Percentiles rank a stretch among this genome's conserved stretches.
phyloP scores from a whole-genome alignment of 805 yeast genomes.

The Sugiyamaella smithiae region DNA sequence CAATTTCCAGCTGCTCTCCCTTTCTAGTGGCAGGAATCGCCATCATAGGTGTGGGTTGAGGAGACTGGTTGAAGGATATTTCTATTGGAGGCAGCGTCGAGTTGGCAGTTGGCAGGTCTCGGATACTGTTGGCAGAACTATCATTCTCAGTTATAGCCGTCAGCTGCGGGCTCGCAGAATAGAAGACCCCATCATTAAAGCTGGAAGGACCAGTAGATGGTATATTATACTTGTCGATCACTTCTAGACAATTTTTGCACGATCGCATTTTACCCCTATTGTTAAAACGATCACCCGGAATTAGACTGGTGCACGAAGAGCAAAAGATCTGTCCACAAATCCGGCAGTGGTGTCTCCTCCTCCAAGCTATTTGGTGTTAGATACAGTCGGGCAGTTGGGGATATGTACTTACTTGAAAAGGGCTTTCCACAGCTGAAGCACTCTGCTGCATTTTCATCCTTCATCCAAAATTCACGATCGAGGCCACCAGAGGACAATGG shows the following conservation, averaged over 20 bases:
- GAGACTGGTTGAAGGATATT: constrained; percentile 34
- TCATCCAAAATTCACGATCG: constrained; percentile 90
- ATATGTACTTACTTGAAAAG: constrained; percentile 51
- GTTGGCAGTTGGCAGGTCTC: constrained; percentile 11
- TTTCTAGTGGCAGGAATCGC: constrained; percentile 79
- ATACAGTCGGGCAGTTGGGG: neutral
- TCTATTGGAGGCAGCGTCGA: constrained; percentile 23
- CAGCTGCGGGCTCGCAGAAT: neutral
- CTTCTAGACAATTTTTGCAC: constrained; percentile 66
- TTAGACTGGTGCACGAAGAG: constrained; percentile 69
- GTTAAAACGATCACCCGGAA: constrained; percentile 63
- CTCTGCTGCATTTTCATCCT: constrained; percentile 85
- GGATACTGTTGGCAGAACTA: constrained; percentile 24
- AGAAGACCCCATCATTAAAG: neutral
- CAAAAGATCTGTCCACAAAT: constrained; percentile 96
- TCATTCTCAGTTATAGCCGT: neutral
- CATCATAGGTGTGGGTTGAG: constrained; percentile 60
- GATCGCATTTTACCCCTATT: constrained; percentile 69
- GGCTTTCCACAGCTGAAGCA: constrained; percentile 79
- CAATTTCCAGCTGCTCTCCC: constrained; percentile 77
- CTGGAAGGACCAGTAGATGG: neutral
- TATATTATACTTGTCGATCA: constrained; percentile 55
- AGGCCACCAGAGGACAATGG: constrained; percentile 34
- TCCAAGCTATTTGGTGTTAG: constrained; percentile 51
- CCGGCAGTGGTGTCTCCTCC: constrained; percentile 92